A percentile compares a stretch with the other conserved stretches of the same genome.
Conservation (phyloP, 2,329 filamentous ascomycete species). For the Albifimbria verrucaria region DNA sequence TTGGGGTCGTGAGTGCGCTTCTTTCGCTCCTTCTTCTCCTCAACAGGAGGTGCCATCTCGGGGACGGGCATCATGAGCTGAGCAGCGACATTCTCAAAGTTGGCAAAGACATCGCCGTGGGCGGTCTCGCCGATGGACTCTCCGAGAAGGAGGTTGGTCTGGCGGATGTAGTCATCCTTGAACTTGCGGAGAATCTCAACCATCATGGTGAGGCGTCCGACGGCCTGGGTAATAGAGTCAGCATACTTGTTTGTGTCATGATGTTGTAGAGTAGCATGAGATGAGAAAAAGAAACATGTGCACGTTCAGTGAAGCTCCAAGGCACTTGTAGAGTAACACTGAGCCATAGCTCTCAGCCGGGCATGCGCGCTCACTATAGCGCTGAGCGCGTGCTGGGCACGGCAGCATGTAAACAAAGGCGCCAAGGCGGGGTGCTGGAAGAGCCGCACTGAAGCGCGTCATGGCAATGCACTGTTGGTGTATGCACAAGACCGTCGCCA, state of each 20-base stretch:
- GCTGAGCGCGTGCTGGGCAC: neutral
- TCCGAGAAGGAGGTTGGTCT: slow-evolving; percentile 79
- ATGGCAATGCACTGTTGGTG: neutral
- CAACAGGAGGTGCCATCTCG: slow-evolving; percentile 43
- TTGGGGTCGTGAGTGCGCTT: slow-evolving; percentile 86
- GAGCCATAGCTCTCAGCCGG: slow-evolving; percentile 4
- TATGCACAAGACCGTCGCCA: neutral
- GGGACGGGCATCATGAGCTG: slow-evolving; percentile 40
- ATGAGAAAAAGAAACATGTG: too few relatives aligned
- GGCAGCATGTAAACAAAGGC: slow-evolving; percentile 17
- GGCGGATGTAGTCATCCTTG: slow-evolving; percentile 79
- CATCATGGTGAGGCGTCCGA: slow-evolving; percentile 68
- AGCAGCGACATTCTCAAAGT: slow-evolving; percentile 50
- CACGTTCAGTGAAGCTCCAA: too few relatives aligned
- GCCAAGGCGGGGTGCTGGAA: neutral
- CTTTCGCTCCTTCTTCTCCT: slow-evolving; percentile 85
- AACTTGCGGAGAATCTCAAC: slow-evolving; percentile 76
- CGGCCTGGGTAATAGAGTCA: slow-evolving; percentile 44
- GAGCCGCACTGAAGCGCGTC: neutral
- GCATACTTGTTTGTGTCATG: neutral
- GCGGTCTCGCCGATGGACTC: slow-evolving; percentile 52
- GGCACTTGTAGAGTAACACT: neutral
- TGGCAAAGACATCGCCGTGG: slow-evolving; percentile 42
- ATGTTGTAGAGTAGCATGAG: neutral
- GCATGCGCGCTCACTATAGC: neutral